Evolutionary conservation across 2,329 filamentous ascomycete species (phyloP), one percentile per base, ranked within the genome.

Genomic region (Lachnellula suecica): DNA sequence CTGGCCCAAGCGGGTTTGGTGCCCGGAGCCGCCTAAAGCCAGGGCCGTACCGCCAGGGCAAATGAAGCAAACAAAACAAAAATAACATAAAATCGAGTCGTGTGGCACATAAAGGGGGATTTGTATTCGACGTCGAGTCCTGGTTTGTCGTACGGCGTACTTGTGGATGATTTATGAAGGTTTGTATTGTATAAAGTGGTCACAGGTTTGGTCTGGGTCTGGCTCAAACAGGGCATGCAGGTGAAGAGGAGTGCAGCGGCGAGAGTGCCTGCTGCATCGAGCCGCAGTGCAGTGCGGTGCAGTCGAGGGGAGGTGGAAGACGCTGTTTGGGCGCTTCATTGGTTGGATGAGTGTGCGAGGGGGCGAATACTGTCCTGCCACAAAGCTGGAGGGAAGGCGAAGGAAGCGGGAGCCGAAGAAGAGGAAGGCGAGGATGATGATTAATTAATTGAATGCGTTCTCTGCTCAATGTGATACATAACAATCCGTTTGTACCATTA

Each of bases 291-390:
- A n/a, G n/a, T n/a, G n/a, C n/a, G n/a, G n/a, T n/a, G n/a, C n/a
- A 47, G 44, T 47, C 34, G 22, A 47, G 44, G 42, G 4, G 15
- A 44, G 22, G 29, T 27, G n/a, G n/a, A n/a, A n/a, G 43, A 29
- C 25, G 43, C 17, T 44, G 17, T 38, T 47, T n/a, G 40, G 13
- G 2, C 4, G 6, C 11, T 2, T 25, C 3, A 47, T 47, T 47
- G 44, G 44, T 22, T 40, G 31, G 17, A 20, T 29, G 7, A 24
- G 31, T 10, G n/a, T 22, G 17, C 17, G 22, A 25, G 42, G 35
- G 35, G 46, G 37, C 46, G 46, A 48, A 48, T 48, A 31, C 37
- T 4, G 23, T 24, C 27, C 37, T 48, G 23, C 37, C 46, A 48
- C 46, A 48, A 22, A 41, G 15, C 23, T 15, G 44, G 10, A 35